phyloP scores from a whole-genome alignment of 1,139 yeast species.

The Pichia sp. region DNA sequence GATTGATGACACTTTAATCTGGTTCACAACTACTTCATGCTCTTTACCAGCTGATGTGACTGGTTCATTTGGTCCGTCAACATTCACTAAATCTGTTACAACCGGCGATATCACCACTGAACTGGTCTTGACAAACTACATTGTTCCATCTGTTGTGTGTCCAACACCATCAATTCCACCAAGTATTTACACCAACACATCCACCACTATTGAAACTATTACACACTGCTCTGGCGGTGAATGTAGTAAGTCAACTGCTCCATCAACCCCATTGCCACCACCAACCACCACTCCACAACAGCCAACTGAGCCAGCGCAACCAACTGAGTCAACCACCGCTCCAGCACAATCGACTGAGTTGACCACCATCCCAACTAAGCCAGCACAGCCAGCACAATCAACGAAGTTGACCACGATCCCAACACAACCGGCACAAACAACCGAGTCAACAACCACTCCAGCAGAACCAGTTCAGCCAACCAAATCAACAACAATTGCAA shows the following conservation, averaged over 20 bases:
- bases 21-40: slow-evolving; percentile 11
- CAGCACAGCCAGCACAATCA: too few relatives aligned
- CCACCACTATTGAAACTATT: slow-evolving; percentile 1
- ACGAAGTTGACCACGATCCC: too few relatives aligned
- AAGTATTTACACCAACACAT: not conserved
- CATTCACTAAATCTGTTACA: not conserved
- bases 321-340: not conserved
- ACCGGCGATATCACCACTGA: not conserved
- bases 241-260: slow-evolving; percentile 1
- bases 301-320: not conserved
- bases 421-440: too few relatives aligned
- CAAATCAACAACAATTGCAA: not conserved
- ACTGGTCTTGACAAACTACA: slow-evolving; percentile 3
- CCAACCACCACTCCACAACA: not conserved
- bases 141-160: slow-evolving; percentile 9
- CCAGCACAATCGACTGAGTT: not conserved
- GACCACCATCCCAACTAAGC: not conserved
- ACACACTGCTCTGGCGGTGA: slow-evolving; percentile 1
- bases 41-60: slow-evolving; percentile 6
- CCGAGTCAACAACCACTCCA: not conserved
- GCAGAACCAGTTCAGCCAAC: not conserved
- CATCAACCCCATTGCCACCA: not conserved
- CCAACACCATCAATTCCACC: slow-evolving; percentile 2
- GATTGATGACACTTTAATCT: slow-evolving; percentile 4
- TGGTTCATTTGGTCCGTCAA: slow-evolving; percentile 10